Conservation (phyloP, 2,329 filamentous ascomycete species). For the Plectosphaerella cucumerina region DNA sequence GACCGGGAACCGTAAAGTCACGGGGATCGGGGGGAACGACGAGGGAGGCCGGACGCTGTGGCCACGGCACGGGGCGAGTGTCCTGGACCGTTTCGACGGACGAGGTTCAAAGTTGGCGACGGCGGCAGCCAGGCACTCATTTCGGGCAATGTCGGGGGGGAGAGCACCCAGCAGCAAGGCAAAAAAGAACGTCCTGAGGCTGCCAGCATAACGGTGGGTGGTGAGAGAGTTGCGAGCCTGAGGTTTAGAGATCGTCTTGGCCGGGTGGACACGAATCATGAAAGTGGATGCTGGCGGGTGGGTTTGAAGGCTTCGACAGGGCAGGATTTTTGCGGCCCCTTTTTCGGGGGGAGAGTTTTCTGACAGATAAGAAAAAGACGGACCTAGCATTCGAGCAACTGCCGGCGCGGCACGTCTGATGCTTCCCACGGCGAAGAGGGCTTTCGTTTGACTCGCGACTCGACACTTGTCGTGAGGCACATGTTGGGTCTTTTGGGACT, state of each 20-base stretch:
- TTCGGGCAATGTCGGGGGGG: constrained; percentile 4
- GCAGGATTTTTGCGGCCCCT: not conserved
- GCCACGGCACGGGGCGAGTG: not conserved
- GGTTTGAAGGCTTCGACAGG: not conserved
- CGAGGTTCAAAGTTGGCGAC: no score
- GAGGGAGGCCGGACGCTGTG: not conserved
- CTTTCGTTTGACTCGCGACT: not conserved
- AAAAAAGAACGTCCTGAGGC: not conserved
- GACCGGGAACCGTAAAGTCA: constrained; percentile 1
- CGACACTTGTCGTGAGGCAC: not conserved
- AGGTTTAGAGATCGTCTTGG: constrained; percentile 5
- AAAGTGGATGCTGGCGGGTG: not conserved
- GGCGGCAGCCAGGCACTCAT: not conserved
- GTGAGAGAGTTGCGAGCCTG: constrained; percentile 4
- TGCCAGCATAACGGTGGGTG: not conserved
- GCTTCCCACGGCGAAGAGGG: not conserved
- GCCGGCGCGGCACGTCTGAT: not conserved
- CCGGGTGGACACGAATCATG: constrained; percentile 4
- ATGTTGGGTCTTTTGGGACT: not conserved
- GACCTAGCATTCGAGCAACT: not conserved
- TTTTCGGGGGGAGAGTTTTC: constrained; percentile 1
- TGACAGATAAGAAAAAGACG: constrained; percentile 1
- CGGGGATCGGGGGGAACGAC: not conserved
- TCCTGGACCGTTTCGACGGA: not conserved
- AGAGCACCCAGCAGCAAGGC: not conserved